Evolutionary conservation across 2,329 filamentous ascomycete species (phyloP).

Genomic region (Calonectria ilicicola): DNA sequence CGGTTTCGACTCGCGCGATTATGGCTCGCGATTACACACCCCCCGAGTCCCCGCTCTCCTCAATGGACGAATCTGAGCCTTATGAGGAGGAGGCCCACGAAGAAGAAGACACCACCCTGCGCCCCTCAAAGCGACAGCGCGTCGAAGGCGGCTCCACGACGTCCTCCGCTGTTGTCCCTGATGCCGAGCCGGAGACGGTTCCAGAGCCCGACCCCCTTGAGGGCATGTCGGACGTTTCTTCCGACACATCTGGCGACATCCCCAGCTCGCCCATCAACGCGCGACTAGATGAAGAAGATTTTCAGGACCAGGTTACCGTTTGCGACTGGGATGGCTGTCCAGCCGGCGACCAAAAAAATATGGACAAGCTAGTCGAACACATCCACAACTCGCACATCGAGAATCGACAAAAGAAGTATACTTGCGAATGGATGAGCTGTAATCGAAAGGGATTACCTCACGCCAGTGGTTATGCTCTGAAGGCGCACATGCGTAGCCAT

Average conservation of each 20-base stretch:
- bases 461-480: slow-evolving; percentile 93
- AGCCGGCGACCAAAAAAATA: slow-evolving; percentile 78
- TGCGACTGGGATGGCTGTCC: slow-evolving; percentile 84
- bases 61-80: slow-evolving; percentile 58
- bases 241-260: slow-evolving; percentile 89
- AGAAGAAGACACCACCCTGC: slow-evolving; percentile 54
- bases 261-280: slow-evolving; percentile 77
- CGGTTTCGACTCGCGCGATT: slow-evolving; percentile 40
- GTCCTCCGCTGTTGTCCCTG: slow-evolving; percentile 57
- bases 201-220: slow-evolving; percentile 66
- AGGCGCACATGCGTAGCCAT: slow-evolving; percentile 97
- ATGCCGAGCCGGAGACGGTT: slow-evolving; percentile 58
- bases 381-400: slow-evolving; percentile 96
- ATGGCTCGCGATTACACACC: slow-evolving; percentile 54
- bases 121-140: slow-evolving; percentile 62
- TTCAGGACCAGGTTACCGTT: slow-evolving; percentile 80
- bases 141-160: slow-evolving; percentile 58
- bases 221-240: slow-evolving; percentile 80
- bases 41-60: slow-evolving; percentile 61
- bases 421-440: slow-evolving; percentile 97
- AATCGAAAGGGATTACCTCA: slow-evolving; percentile 89
- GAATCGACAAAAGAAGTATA: slow-evolving; percentile 93
- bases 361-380: slow-evolving; percentile 85
- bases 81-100: slow-evolving; percentile 61
- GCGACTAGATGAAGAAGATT: slow-evolving; percentile 79